phyloP scores from a whole-genome alignment of 192 early-diverging fungal species.

The Polychytrium aggregatum region DNA sequence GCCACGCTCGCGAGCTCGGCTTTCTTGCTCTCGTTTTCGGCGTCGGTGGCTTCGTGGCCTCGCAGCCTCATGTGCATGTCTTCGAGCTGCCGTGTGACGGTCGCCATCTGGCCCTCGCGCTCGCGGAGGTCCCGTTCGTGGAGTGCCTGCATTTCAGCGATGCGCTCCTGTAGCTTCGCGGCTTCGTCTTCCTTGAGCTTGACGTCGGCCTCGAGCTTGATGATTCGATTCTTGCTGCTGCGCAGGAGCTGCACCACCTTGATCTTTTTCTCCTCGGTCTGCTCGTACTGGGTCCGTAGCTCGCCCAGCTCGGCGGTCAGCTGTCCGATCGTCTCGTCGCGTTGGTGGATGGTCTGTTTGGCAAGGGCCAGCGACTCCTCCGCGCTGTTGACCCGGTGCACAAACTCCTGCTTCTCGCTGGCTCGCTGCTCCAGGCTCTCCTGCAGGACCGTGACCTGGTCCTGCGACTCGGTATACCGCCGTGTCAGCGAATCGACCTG shows the following conservation, averaged over 20 bases:
- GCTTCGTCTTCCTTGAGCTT: conserved; percentile 19
- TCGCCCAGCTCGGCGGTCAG: conserved; percentile 3
- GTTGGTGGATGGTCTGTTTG: conserved; percentile 18
- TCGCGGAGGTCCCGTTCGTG: conserved; percentile 15
- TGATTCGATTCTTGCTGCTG: conserved; percentile 35
- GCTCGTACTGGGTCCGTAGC: conserved; percentile 11
- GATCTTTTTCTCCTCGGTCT: conserved; percentile 47
- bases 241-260: conserved; percentile 46
- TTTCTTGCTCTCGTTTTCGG: conserved; percentile 11
- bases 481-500: too few relatives aligned
- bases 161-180: conserved; percentile 12
- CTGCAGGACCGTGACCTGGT: conserved; percentile 6
- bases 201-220: conserved; percentile 38
- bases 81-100: conserved; percentile 31
- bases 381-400: conserved; percentile 4
- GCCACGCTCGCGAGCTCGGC: conserved; percentile 6
- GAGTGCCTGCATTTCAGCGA: conserved; percentile 8
- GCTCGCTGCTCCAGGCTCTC: conserved; percentile 4
- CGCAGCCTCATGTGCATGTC: conserved; percentile 26
- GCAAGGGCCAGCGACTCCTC: conserved; percentile 20
- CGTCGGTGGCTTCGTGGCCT: conserved; percentile 5
- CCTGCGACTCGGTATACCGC: too few relatives aligned
- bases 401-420: conserved; percentile 4
- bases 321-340: conserved; percentile 8
- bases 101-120: conserved; percentile 23